Conservation (phyloP, 2,329 filamentous ascomycete species). For the Phoma sp. region DNA sequence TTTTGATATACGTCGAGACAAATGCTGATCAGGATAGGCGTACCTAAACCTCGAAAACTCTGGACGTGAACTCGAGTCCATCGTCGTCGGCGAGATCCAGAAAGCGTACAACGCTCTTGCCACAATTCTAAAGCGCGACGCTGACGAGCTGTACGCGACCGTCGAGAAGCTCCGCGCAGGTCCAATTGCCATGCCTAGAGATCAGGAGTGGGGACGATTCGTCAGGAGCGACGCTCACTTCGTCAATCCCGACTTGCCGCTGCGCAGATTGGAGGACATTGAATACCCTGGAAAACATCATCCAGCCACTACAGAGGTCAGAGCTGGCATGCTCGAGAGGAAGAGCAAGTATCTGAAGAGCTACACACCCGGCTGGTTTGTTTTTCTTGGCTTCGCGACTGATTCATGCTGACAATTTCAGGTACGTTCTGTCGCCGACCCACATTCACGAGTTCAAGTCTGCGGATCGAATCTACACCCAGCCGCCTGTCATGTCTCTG, state of each 20-base stretch:
- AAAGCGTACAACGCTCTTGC: slow-evolving; percentile 96
- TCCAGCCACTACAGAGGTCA: slow-evolving; percentile 80
- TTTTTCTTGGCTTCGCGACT: slow-evolving; percentile 13
- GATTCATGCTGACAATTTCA: slow-evolving; percentile 45
- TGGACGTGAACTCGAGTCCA: slow-evolving; percentile 91
- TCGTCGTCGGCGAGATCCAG: slow-evolving; percentile 96
- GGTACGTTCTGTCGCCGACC: slow-evolving; percentile 95
- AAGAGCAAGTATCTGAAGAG: slow-evolving; percentile 99
- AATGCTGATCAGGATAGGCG: slow-evolving; percentile 62
- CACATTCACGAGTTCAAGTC: slow-evolving; percentile 99
- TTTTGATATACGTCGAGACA: slow-evolving; percentile 8
- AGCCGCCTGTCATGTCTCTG: slow-evolving; percentile 93
- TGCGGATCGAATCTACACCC: slow-evolving; percentile 82
- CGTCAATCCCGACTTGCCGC: slow-evolving; percentile 80
- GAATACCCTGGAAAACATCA: slow-evolving; percentile 91
- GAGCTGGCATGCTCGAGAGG: slow-evolving; percentile 89
- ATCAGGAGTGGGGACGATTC: slow-evolving; percentile 87
- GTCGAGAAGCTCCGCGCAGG: slow-evolving; percentile 83
- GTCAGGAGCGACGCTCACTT: slow-evolving; percentile 83
- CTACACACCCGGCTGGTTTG: slow-evolving; percentile 92
- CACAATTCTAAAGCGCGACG: slow-evolving; percentile 88
- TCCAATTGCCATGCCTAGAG: slow-evolving; percentile 90
- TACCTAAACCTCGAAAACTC: slow-evolving; percentile 94
- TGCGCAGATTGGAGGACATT: slow-evolving; percentile 81
- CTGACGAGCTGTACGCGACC: slow-evolving; percentile 77